Conservation (phyloP, 495 filamentous ascomycete genomes). For the Staphylotrichum longicolle region DNA sequence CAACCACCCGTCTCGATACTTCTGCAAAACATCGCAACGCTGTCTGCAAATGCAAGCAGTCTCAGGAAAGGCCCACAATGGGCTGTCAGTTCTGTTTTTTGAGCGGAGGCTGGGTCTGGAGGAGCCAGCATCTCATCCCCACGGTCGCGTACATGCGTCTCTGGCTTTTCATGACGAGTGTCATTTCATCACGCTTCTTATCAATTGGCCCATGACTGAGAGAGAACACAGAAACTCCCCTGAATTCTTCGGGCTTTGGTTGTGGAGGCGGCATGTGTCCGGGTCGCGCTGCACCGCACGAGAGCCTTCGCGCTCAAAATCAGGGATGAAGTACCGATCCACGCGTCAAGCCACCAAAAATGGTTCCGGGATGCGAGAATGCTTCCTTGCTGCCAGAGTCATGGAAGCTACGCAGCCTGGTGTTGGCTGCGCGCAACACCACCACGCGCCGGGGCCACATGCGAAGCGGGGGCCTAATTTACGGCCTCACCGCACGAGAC, state of each 20-base stretch:
- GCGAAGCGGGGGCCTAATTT: slow-evolving; percentile 6
- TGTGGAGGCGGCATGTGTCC: not conserved
- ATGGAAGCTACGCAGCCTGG: not conserved
- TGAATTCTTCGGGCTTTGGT: not conserved
- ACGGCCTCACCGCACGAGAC: slow-evolving; percentile 10
- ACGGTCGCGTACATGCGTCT: not conserved
- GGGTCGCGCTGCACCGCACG: not conserved
- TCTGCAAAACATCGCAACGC: slow-evolving; percentile 10
- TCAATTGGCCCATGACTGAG: not conserved
- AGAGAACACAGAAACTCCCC: not conserved
- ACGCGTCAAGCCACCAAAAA: not conserved
- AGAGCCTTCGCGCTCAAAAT: not conserved
- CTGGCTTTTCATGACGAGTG: slow-evolving; percentile 10
- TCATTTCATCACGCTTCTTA: not conserved
- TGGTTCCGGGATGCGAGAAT: not conserved
- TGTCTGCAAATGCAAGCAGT: not conserved
- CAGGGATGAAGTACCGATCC: not conserved
- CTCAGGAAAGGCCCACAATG: not conserved
- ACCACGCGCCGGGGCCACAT: slow-evolving; percentile 6
- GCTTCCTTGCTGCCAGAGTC: not conserved
- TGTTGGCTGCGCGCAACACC: slow-evolving; percentile 17
- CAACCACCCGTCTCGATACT: not conserved
- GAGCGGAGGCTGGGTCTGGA: not conserved
- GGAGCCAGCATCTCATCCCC: not conserved
- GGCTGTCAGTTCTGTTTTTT: not conserved